phyloP scores from a whole-genome alignment of 148 eudicot genomes.

The Silene conica region DNA sequence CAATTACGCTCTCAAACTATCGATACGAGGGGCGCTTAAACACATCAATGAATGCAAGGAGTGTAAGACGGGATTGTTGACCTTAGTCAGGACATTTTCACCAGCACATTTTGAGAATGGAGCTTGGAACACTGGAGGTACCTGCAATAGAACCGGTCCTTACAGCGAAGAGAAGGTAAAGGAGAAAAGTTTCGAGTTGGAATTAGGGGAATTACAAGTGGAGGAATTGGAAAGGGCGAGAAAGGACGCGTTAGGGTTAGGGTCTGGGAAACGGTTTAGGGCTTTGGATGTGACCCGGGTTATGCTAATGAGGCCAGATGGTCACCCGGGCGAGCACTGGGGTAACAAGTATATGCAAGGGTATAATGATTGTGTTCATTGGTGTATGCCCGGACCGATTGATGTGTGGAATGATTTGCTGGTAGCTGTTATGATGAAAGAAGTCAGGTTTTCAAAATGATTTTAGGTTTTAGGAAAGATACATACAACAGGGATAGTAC shows the following conservation, averaged over 20 bases:
- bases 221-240: constrained; percentile 43
- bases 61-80: constrained; percentile 31
- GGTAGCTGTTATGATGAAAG: constrained; percentile 39
- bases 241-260: constrained; percentile 16
- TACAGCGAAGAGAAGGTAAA: constrained; percentile 11
- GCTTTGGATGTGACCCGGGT: constrained; percentile 56
- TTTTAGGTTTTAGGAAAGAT: background rate
- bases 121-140: constrained; percentile 59
- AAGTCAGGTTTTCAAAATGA: constrained; percentile 8
- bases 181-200: constrained; percentile 27
- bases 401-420: constrained; percentile 69
- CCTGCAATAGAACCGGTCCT: constrained; percentile 59
- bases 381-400: constrained; percentile 83
- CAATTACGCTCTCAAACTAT: constrained; percentile 36
- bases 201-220: constrained; percentile 36
- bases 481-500: constrained; percentile 16
- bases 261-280: constrained; percentile 33
- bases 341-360: constrained; percentile 67
- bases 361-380: constrained; percentile 66
- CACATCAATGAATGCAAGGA: constrained; percentile 36
- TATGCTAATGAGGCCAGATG: constrained; percentile 66
- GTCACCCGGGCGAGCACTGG: constrained; percentile 57
- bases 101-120: constrained; percentile 76
- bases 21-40: constrained; percentile 41
- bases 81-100: constrained; percentile 67